Evolutionary conservation across 2,329 filamentous ascomycete species (phyloP).

Genomic region (Chalara sp.): DNA sequence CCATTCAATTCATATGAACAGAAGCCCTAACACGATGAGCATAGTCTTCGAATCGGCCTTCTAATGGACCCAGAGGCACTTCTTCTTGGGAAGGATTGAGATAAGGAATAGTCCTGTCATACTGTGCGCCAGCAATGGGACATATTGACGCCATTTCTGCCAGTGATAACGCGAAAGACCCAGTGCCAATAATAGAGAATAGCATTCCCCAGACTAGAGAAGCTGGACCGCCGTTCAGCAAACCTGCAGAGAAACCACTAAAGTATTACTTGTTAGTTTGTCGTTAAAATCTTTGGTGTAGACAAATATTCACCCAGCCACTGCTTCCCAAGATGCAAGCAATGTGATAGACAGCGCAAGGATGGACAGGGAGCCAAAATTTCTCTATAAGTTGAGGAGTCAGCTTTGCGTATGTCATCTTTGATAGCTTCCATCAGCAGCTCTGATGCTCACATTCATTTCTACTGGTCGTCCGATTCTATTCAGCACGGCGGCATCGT

Average conservation of each 20-base stretch:
- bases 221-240: conserved; percentile 10
- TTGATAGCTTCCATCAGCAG: not conserved
- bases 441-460: not conserved
- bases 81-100: no score
- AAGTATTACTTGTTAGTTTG: not conserved
- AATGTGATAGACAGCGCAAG: conserved; percentile 3
- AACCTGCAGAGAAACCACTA: not conserved
- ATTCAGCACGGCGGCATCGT: not conserved
- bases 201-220: conserved; percentile 9
- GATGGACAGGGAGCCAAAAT: conserved; percentile 6
- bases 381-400: not conserved
- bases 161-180: conserved; percentile 5
- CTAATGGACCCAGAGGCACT: no score
- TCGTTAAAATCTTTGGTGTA: not conserved
- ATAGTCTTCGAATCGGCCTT: no score
- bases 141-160: conserved; percentile 11
- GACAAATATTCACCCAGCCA: not conserved
- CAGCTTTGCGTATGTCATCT: no score
- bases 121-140: conserved; percentile 5
- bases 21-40: no score
- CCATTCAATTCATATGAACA: no score
- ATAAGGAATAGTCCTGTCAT: not conserved
- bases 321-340: conserved; percentile 3
- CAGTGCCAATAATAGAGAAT: conserved; percentile 4
- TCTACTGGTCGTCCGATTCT: not conserved